Evolutionary conservation across 805 yeast species (phyloP).

Genomic region (Candida peoriensis): DNA sequence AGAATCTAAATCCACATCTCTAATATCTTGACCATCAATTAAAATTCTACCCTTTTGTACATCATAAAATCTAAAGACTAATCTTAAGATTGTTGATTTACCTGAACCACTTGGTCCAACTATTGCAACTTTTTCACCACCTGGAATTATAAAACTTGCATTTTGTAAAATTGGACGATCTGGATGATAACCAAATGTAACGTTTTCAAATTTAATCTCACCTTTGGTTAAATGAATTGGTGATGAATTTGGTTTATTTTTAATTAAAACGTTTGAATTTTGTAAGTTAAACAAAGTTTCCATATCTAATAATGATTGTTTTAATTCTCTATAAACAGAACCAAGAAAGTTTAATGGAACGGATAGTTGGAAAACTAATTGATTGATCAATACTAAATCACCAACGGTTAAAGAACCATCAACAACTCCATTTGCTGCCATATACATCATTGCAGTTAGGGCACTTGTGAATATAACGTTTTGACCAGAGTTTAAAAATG

Average conservation of each 20-base stretch:
- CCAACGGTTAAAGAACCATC: constrained; percentile 83
- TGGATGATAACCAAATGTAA: constrained; percentile 86
- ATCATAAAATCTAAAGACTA: constrained; percentile 88
- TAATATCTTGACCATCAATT: constrained; percentile 86
- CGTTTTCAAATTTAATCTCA: constrained; percentile 84
- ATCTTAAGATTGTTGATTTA: constrained; percentile 79
- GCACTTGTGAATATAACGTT: constrained; percentile 81
- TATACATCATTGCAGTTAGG: constrained; percentile 93
- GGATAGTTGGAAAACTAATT: constrained; percentile 90
- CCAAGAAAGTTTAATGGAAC: constrained; percentile 95
- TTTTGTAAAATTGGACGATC: constrained; percentile 80
- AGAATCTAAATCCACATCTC: constrained; percentile 67
- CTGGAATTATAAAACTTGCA: constrained; percentile 80
- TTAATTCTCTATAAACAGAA: constrained; percentile 89
- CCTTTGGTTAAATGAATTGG: constrained; percentile 49
- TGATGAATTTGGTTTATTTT: constrained; percentile 57
- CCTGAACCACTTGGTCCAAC: constrained; percentile 98
- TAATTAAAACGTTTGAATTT: constrained; percentile 61
- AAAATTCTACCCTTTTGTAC: constrained; percentile 69
- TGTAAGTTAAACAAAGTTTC: constrained; percentile 88
- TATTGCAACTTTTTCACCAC: constrained; percentile 86
- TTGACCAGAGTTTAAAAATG: constrained; percentile 76
- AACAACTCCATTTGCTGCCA: constrained; percentile 95
- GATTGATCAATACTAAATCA: constrained; percentile 90
- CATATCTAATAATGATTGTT: constrained; percentile 93